These are phyloP conservation scores for Phoma sp. DNA, from an alignment of 2,329 filamentous ascomycete species.

Conservation along the genomic window DNA sequence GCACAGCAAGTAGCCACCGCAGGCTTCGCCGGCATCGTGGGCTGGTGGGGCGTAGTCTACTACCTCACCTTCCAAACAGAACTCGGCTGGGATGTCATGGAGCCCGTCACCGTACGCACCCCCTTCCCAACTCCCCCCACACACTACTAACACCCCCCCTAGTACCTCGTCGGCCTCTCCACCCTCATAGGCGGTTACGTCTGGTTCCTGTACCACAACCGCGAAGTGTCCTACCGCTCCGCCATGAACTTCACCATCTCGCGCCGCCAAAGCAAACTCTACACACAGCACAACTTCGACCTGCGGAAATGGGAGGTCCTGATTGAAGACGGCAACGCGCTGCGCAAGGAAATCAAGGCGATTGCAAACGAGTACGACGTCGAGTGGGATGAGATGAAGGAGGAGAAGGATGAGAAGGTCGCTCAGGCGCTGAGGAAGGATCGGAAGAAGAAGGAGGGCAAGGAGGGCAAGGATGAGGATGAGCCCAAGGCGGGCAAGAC, in stretches of 20 bases:
- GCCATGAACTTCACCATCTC: conserved; percentile 88
- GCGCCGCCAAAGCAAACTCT: conserved; percentile 76
- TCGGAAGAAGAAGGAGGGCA: conserved; percentile 46
- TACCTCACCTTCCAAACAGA: conserved; percentile 71
- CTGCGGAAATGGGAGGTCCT: conserved; percentile 76
- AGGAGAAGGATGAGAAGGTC: conserved; percentile 71
- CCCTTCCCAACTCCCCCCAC: neutral
- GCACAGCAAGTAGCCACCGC: conserved; percentile 81
- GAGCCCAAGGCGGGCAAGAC: conserved; percentile 19
- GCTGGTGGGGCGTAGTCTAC: conserved; percentile 86
- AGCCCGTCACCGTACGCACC: conserved; percentile 71
- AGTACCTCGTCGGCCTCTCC: conserved; percentile 81
- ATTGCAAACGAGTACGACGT: conserved; percentile 88
- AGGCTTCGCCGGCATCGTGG: conserved; percentile 74
- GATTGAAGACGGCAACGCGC: conserved; percentile 77
- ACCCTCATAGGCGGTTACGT: conserved; percentile 89
- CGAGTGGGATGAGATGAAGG: conserved; percentile 80
- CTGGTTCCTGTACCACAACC: conserved; percentile 93
- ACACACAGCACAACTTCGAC: conserved; percentile 78
- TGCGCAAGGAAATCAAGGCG: conserved; percentile 79
- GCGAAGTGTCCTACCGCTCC: conserved; percentile 84
- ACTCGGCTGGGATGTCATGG: conserved; percentile 88
- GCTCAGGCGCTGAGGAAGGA: conserved; percentile 60
- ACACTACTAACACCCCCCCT: neutral
- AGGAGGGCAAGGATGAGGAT: conserved; percentile 45